Evolutionary conservation across 768 basidiomycete species (phyloP).

Genomic region (Exidia glandulosa): DNA sequence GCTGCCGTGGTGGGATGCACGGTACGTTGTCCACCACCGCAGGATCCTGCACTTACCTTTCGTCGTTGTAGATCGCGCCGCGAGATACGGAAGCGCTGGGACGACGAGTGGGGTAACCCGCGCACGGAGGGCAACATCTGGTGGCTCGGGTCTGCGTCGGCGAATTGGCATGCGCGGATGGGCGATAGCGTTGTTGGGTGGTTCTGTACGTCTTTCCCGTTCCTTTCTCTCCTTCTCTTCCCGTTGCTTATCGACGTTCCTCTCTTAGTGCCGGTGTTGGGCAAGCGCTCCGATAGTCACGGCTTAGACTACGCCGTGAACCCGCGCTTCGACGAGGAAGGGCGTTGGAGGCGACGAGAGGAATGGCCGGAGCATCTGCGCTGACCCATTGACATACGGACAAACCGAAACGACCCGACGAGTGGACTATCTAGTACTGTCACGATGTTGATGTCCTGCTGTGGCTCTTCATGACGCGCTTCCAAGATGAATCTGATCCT

Average conservation of each 20-base stretch:
- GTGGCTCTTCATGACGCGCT: no score
- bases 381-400: no score
- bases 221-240: not conserved
- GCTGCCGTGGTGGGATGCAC: conserved; percentile 38
- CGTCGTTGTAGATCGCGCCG: not conserved
- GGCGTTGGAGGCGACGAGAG: conserved; percentile 49
- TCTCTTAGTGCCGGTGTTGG: conserved; percentile 38
- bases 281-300: conserved; percentile 34
- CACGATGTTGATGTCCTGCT: no score
- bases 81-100: conserved; percentile 42
- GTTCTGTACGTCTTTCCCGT: conserved; percentile 54
- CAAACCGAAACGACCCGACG: no score
- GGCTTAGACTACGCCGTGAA: conserved; percentile 58
- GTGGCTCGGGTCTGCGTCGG: conserved; percentile 56
- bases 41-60: not conserved
- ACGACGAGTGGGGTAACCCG: conserved; percentile 71
- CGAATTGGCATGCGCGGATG: conserved; percentile 79
- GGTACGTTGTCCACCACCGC: no score
- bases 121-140: conserved; percentile 75
- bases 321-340: conserved; percentile 60
- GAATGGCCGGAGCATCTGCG: conserved; percentile 63
- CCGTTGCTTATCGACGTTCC: not conserved
- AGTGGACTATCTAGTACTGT: no score
- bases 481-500: no score
- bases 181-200: conserved; percentile 56